Evolutionary conservation across 2,329 filamentous ascomycete genomes (phyloP).

Genomic region (Aspergillus quadrilineatus): DNA sequence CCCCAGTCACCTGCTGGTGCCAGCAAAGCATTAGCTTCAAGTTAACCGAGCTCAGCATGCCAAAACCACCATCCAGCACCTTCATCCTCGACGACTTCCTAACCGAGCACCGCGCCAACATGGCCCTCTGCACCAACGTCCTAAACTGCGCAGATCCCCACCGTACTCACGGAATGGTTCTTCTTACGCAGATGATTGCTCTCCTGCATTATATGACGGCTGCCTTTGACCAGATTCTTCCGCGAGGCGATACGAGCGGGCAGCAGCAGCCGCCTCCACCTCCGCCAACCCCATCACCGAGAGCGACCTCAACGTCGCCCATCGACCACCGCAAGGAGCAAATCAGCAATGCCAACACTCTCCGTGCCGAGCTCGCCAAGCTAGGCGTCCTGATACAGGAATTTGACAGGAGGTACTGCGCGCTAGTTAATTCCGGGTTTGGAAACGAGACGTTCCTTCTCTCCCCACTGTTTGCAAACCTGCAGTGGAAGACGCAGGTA

Average conservation of each 20-base stretch:
- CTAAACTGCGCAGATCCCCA: slow-evolving; percentile 4
- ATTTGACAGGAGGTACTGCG: slow-evolving; percentile 7
- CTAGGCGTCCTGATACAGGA: slow-evolving; percentile 6
- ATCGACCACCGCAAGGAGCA: slow-evolving; percentile 7
- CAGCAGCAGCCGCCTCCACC: not conserved
- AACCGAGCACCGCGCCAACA: slow-evolving; percentile 6
- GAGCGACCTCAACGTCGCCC: not conserved
- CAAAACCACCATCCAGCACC: not conserved
- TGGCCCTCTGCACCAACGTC: slow-evolving; percentile 11
- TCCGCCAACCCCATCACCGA: not conserved
- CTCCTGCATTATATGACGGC: slow-evolving; percentile 7
- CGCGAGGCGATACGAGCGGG: not conserved
- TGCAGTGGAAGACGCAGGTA: slow-evolving; percentile 10
- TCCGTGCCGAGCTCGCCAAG: slow-evolving; percentile 11
- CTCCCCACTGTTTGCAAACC: slow-evolving; percentile 8
- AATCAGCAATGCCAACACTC: slow-evolving; percentile 2
- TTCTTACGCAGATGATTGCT: slow-evolving; percentile 6
- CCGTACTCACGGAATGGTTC: slow-evolving; percentile 2
- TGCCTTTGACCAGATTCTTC: slow-evolving; percentile 10
- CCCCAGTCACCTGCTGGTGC: slow-evolving; percentile 2
- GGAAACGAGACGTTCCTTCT: slow-evolving; percentile 5
- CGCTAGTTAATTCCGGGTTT: not conserved
- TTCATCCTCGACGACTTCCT: slow-evolving; percentile 7
- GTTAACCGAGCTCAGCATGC: not conserved
- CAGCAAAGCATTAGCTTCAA: not conserved